A percentile compares a stretch with the other conserved stretches of the same genome.
Conservation (phyloP, 2,329 filamentous ascomycete genomes). For the Lachnellula arida region DNA sequence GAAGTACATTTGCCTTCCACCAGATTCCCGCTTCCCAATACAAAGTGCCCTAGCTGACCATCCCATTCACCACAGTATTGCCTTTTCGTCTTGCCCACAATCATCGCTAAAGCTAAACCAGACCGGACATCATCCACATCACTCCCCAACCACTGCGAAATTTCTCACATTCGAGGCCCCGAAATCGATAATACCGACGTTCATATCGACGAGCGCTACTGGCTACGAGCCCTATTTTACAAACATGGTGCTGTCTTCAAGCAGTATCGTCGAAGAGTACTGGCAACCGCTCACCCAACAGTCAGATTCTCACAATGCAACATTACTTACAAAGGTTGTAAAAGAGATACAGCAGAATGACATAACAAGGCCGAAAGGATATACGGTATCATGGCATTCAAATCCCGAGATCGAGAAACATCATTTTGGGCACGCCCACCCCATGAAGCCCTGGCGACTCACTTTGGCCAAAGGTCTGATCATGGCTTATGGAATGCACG, state of each 20-base stretch:
- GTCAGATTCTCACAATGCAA: constrained; percentile 25
- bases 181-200: neutral
- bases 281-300: constrained; percentile 27
- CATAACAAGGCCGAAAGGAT: constrained; percentile 76
- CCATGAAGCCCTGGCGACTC: constrained; percentile 98
- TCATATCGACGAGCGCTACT: neutral
- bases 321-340: constrained; percentile 22
- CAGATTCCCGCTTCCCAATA: no score
- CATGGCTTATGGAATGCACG: constrained; percentile 90
- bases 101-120: no score
- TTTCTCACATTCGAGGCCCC: neutral
- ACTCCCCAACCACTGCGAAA: neutral
- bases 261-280: constrained; percentile 31
- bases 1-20: neutral
- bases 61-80: no score
- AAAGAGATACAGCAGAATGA: constrained; percentile 49
- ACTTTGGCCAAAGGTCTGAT: constrained; percentile 94
- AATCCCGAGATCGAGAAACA: constrained; percentile 94
- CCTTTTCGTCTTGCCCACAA: no score
- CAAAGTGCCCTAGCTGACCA: no score
- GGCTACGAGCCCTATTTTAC: neutral
- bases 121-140: neutral
- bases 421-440: constrained; percentile 94
- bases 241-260: constrained; percentile 26
- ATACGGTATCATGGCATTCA: constrained; percentile 91